Evolutionary conservation across 2,329 filamentous ascomycete genomes (phyloP), one percentile per base, ranked within the genome.

Genomic region (Fusarium guadeloupense): DNA sequence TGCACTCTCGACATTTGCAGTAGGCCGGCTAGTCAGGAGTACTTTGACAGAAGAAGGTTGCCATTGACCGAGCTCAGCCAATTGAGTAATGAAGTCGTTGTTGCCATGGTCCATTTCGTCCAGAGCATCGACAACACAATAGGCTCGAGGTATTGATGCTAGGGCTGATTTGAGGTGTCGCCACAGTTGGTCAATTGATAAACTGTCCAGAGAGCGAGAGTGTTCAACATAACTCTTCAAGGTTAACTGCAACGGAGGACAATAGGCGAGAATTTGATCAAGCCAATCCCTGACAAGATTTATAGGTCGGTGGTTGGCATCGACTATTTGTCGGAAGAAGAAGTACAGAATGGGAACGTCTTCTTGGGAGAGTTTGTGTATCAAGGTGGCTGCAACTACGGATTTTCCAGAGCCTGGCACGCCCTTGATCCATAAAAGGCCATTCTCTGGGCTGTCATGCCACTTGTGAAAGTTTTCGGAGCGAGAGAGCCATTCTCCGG

Each of bases 101-200:
- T 78, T 69, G 0, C 68, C 76, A 14, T 67, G 31, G 38, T 80
- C 76, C 75, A 82, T 81, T 64, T 83, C 80, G 54, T 83, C 81
- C 5, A 82, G 67, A 2, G 78, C 79, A 55, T 81, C 80, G 1
- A 71, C 72, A 4, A 82, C 69, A 35, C 75, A 77, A 46, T 76
- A 81, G 0, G 73, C 53, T 4, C 25, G 54, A 25, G 58, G 67
- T 28, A 71, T 46, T 4, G 54, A 43, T 5, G 50, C 43, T 17
- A 75, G 25, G 1, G 72, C 70, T 30, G 55, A 57, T 12, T 66
- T 54, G 2, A 78, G 55, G 33, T 72, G 54, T 6, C 60, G 60
- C 74, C 74, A 77, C 4, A 79, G 52, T 14, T 69, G 69, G 2
- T 65, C 58, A 4, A 59, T 42, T 0, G 67, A 62, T 8, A 61